Percentiles rank a stretch among this genome's conserved stretches.
phyloP scores from a whole-genome alignment of 495 filamentous ascomycete species.

The Margaritispora aquatica region DNA sequence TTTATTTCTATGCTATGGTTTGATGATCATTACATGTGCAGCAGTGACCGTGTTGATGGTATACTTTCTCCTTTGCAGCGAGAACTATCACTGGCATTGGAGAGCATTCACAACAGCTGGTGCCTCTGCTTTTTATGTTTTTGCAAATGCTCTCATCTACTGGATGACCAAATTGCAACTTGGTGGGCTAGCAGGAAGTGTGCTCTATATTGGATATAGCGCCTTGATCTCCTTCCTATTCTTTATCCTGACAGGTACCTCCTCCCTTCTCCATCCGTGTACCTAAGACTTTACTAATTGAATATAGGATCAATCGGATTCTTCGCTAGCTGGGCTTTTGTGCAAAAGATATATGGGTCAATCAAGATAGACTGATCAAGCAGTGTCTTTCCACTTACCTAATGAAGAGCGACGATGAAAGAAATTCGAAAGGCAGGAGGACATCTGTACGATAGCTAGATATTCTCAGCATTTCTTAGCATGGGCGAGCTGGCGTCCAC shows the following conservation, averaged over 20 bases:
- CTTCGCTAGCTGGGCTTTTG: slow-evolving; percentile 90
- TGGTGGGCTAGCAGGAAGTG: slow-evolving; percentile 73
- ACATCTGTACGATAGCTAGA: background rate
- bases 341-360: slow-evolving; percentile 85
- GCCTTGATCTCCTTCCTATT: slow-evolving; percentile 82
- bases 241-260: slow-evolving; percentile 87
- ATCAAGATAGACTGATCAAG: slow-evolving; percentile 82
- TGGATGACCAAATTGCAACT: slow-evolving; percentile 82
- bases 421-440: background rate
- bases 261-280: background rate
- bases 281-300: background rate
- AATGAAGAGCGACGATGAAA: background rate
- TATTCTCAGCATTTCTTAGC: background rate
- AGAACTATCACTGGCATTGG: slow-evolving; percentile 99
- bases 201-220: slow-evolving; percentile 92
- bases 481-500: background rate
- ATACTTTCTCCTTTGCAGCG: slow-evolving; percentile 89
- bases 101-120: slow-evolving; percentile 84
- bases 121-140: slow-evolving; percentile 83
- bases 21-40: slow-evolving; percentile 95
- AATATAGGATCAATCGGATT: slow-evolving; percentile 82
- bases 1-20: slow-evolving; percentile 91
- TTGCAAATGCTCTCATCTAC: slow-evolving; percentile 80
- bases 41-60: slow-evolving; percentile 87
- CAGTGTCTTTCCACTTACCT: background rate